A percentile compares a stretch with the other conserved stretches of the same genome.
Conservation (phyloP, 371 early-diverging fungal species). For the Mortierella sp. region DNA sequence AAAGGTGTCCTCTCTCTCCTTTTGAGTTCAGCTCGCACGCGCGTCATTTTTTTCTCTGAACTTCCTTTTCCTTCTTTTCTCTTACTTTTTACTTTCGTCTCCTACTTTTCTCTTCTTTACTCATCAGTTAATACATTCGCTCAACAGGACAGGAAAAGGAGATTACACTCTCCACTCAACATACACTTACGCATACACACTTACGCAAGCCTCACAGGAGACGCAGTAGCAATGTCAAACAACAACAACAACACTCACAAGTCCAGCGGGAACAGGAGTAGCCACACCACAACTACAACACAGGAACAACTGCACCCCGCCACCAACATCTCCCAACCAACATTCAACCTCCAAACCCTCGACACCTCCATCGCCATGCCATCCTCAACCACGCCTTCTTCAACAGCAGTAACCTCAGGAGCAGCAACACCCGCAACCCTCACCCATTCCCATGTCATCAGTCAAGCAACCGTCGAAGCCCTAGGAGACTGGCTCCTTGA, state of each 20-base stretch:
- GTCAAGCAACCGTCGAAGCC: constrained; percentile 47
- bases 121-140: not conserved
- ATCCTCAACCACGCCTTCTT: not conserved
- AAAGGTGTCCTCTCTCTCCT: not conserved
- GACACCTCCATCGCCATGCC: not conserved
- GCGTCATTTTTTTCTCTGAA: not conserved
- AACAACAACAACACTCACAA: not conserved
- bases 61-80: not conserved
- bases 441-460: constrained; percentile 18
- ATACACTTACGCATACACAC: not conserved
- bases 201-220: not conserved
- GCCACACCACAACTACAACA: not conserved
- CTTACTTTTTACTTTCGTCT: not conserved
- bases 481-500: constrained; percentile 48
- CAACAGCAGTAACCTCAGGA: not conserved
- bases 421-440: not conserved
- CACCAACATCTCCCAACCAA: not conserved
- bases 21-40: not conserved
- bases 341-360: not conserved
- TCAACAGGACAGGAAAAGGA: not conserved
- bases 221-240: not conserved
- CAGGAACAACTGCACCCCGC: not conserved
- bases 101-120: not conserved
- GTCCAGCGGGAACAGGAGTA: not conserved
- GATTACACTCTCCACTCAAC: not conserved